phyloP scores from a whole-genome alignment of 768 basidiomycete species.

The Lactarius tabidus region DNA sequence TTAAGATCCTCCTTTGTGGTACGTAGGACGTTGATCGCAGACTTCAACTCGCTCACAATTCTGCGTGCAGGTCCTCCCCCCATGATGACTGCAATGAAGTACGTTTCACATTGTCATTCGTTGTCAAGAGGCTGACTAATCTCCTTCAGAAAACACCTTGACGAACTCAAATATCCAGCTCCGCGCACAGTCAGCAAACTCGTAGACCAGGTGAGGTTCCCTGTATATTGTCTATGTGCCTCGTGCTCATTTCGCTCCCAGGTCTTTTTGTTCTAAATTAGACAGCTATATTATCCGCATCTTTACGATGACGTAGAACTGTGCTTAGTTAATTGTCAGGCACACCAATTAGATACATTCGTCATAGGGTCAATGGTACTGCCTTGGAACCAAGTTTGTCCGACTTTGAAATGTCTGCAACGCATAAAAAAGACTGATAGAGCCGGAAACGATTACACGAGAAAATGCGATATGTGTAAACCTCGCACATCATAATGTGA shows the following conservation, averaged over 20 bases:
- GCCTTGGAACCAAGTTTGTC: too few relatives aligned
- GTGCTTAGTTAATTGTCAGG: background rate
- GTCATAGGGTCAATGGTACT: background rate
- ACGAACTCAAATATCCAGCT: constrained; percentile 80
- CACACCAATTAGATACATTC: background rate
- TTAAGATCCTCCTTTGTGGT: constrained; percentile 88
- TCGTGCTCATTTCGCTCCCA: constrained; percentile 28
- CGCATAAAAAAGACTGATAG: background rate
- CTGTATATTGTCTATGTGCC: background rate
- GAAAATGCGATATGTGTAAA: background rate
- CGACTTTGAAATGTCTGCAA: background rate
- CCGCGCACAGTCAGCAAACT: constrained; percentile 92
- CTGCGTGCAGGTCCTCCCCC: constrained; percentile 57
- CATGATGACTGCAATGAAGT: constrained; percentile 79
- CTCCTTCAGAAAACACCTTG: constrained; percentile 72
- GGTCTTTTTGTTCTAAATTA: constrained; percentile 41
- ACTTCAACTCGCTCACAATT: constrained; percentile 2
- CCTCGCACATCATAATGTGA: background rate
- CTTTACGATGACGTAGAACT: background rate
- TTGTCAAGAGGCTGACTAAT: constrained; percentile 20
- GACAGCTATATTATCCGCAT: background rate
- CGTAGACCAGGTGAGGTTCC: constrained; percentile 65
- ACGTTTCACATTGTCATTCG: constrained; percentile 30
- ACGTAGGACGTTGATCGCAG: constrained; percentile 28
- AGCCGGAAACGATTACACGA: background rate